Base-by-base conservation (phyloP, 352 stramenopile genomes). In the Pythium pyrilobum region DNA sequence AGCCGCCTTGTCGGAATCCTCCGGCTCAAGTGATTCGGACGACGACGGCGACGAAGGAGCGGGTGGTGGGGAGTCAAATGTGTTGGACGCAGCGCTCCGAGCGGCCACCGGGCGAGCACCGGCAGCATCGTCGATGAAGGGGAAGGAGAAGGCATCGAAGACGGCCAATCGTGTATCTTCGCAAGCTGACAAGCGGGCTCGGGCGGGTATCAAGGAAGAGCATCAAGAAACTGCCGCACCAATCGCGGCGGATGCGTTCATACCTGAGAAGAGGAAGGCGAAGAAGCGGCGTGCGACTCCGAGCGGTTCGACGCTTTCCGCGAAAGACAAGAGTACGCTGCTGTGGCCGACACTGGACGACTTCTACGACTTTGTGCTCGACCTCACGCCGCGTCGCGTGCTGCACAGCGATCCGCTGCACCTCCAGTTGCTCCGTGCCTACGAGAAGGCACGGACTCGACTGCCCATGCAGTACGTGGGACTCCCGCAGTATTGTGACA, bases 291-390 rank as follows among this genome's bases (percentile, higher is more conserved):
- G 37, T 21, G 31, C 21, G 5, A 28, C 38, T 18, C 13, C 28
- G 10, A 28, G 39, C 20, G 5, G 29, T 12, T 12, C 16, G 0
- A 29, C 20, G 18, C 29, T 49, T 0, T 55, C 55, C 0, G 23
- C 41, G n/a, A 77, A 51, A 56, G 48, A 67, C 20, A 84, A 77
- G 41, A 85, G 71, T 39, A 81, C 78, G 8, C 44, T 87, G 20
- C 50, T 91, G 20, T 93, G 82, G 82, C 82, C 82, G 31, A 69
- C 66, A 6, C 56, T 93, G 10, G 75, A 91, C 36, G 74, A 87
- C 1, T 89, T 91, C 29, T 89, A 89, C 56, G 72, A 83, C 36
- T 86, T 87, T 43, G 43, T 93, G 12, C 45, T 93, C n/a, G 64
- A 81, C 24, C 39, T 91, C 13, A 79, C 74, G 13, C 77, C 80